A percentile compares a stretch with the other conserved stretches of the same genome.
These are phyloP conservation scores for Gracilaria gracilis DNA, from an alignment of 23 red algal species.

Conservation along the genomic window DNA sequence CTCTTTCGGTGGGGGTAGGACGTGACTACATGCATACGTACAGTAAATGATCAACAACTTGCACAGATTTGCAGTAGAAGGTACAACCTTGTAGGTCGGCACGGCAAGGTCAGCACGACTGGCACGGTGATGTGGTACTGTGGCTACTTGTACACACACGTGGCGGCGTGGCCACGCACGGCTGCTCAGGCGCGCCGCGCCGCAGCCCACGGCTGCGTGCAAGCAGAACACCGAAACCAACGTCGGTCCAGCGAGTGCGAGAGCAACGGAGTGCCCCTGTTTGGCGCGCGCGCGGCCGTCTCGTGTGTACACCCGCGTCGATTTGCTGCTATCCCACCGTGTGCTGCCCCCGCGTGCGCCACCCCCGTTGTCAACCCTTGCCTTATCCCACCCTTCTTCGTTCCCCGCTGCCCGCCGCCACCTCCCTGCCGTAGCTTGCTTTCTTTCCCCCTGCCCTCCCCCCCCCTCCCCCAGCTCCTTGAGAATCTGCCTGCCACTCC, in stretches of 20 bases:
- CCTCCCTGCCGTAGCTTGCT: not conserved
- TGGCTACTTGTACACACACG: no score
- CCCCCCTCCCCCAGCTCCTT: not conserved
- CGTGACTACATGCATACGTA: no score
- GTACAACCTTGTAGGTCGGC: no score
- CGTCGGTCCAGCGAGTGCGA: conserved; percentile 22
- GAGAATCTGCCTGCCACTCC: not conserved
- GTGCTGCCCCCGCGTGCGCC: not conserved
- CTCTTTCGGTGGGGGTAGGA: not conserved
- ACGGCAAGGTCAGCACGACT: no score
- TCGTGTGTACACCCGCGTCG: not conserved
- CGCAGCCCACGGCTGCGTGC: not conserved
- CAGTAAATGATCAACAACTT: no score
- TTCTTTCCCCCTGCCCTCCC: conserved; percentile 6
- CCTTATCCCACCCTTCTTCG: not conserved
- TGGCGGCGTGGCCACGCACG: not conserved
- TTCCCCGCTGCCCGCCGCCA: not conserved
- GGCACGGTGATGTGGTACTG: no score
- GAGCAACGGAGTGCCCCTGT: conserved; percentile 28
- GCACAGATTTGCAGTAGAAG: no score
- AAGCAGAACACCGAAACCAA: not conserved
- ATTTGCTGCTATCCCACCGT: not conserved
- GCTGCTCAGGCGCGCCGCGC: no score
- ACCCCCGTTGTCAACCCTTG: not conserved
- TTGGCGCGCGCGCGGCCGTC: conserved; percentile 9